Conservation (phyloP, 768 basidiomycete species). For the Hydnomerulius pinastri region DNA sequence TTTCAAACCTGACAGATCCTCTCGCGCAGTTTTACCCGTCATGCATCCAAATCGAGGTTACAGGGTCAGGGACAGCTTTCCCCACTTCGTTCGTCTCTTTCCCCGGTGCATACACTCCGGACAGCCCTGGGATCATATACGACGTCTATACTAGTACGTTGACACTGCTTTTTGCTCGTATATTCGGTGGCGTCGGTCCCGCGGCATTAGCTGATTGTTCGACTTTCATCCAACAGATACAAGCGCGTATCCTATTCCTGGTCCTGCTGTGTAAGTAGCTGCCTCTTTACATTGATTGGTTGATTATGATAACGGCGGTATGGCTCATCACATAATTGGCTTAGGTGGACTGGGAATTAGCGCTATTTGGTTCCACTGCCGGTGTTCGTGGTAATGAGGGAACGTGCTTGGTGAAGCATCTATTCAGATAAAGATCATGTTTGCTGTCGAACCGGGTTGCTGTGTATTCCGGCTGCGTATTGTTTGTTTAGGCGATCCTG, state of each 20-base stretch:
- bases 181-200: background rate
- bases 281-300: background rate
- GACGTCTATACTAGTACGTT: constrained; percentile 16
- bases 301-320: background rate
- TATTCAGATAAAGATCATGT: too few relatives aligned
- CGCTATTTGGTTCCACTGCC: background rate
- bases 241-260: background rate
- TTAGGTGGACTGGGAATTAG: background rate
- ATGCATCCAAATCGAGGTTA: constrained; percentile 49
- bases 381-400: too few relatives aligned
- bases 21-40: background rate
- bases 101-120: constrained; percentile 37
- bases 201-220: too few relatives aligned
- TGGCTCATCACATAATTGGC: background rate
- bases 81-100: constrained; percentile 52
- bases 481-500: too few relatives aligned
- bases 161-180: background rate
- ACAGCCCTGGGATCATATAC: constrained; percentile 38
- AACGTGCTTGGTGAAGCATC: background rate
- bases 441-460: too few relatives aligned
- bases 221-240: background rate
- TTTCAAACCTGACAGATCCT: background rate
- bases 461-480: too few relatives aligned
- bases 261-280: background rate
- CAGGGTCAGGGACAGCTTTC: constrained; percentile 46